phyloP scores from a whole-genome alignment of 139 green algal species.

The Coelastrella sp. region DNA sequence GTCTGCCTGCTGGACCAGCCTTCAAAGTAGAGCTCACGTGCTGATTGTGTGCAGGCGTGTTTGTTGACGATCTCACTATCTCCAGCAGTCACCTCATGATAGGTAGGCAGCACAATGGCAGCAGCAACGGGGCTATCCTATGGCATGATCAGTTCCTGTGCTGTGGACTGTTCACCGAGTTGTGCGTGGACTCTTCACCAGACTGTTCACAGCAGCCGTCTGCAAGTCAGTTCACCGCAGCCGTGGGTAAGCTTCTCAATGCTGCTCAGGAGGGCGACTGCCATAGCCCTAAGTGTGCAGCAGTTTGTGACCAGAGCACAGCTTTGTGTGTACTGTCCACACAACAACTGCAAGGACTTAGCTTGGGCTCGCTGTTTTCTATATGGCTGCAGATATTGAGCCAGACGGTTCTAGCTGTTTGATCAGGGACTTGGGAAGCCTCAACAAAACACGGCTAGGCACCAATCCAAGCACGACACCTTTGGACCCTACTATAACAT shows the following conservation, averaged over 20 bases:
- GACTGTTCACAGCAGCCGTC: too few species aligned
- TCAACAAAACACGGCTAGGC: conserved; percentile 9
- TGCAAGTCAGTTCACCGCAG: too few species aligned
- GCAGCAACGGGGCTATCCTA: not conserved
- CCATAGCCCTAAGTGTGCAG: too few species aligned
- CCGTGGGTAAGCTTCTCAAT: too few species aligned
- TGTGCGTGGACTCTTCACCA: too few species aligned
- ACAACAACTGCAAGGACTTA: not conserved
- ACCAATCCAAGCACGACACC: not conserved
- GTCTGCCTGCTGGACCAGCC: not conserved
- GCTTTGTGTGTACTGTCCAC: too few species aligned
- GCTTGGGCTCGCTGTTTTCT: not conserved
- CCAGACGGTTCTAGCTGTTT: not conserved
- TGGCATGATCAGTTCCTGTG: not conserved
- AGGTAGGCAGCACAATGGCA: not conserved
- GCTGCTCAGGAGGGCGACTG: too few species aligned
- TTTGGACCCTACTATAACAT: not conserved
- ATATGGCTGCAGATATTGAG: not conserved
- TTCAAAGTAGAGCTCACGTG: not conserved
- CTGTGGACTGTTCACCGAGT: not conserved
- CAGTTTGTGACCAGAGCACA: too few species aligned
- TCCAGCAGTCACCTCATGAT: conserved; percentile 19
- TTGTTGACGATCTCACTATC: conserved; percentile 17
- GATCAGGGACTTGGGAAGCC: conserved; percentile 7
- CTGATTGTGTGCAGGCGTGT: not conserved